Evolutionary conservation across 1,284 basidiomycete species (phyloP).

Genomic region (Ceratobasidium sp.): DNA sequence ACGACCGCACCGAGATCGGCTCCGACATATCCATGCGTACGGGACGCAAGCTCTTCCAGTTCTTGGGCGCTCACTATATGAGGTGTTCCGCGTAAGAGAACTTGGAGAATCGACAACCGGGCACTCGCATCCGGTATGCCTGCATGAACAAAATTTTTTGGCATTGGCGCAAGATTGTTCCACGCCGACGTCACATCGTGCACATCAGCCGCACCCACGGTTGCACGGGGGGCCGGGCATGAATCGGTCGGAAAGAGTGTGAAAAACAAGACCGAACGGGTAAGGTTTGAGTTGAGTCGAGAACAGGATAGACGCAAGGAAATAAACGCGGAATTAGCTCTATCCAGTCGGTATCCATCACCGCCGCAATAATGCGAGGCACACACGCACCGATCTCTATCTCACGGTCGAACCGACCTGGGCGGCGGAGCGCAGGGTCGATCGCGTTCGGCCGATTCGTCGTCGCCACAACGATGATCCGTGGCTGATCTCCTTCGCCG

Average conservation of each 20-base stretch:
- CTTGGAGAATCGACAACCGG: conserved; percentile 81
- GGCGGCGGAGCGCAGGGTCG: conserved; percentile 92
- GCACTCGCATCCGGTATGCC: conserved; percentile 89
- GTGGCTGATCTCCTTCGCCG: conserved; percentile 51
- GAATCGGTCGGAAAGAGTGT: not conserved
- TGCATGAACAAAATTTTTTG: conserved; percentile 49
- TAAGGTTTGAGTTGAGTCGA: not conserved
- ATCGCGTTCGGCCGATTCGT: conserved; percentile 98
- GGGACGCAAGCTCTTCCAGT: conserved; percentile 69
- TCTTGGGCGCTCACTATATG: conserved; percentile 70
- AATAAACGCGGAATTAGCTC: no score
- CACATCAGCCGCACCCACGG: conserved; percentile 6
- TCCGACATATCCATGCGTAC: conserved; percentile 96
- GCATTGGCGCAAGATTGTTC: conserved; percentile 7
- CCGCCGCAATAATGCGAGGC: conserved; percentile 5
- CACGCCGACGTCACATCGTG: conserved; percentile 2
- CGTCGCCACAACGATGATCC: conserved; percentile 94
- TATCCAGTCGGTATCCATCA: not conserved
- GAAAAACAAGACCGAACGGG: not conserved
- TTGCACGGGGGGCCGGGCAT: not conserved
- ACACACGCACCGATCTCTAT: conserved; percentile 87
- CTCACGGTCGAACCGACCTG: conserved; percentile 95
- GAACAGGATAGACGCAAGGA: not conserved
- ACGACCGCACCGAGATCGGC: conserved; percentile 93
- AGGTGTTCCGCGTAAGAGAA: conserved; percentile 82